phyloP scores from a whole-genome alignment of 2,329 filamentous ascomycete species.

The Beauveria sp. region DNA sequence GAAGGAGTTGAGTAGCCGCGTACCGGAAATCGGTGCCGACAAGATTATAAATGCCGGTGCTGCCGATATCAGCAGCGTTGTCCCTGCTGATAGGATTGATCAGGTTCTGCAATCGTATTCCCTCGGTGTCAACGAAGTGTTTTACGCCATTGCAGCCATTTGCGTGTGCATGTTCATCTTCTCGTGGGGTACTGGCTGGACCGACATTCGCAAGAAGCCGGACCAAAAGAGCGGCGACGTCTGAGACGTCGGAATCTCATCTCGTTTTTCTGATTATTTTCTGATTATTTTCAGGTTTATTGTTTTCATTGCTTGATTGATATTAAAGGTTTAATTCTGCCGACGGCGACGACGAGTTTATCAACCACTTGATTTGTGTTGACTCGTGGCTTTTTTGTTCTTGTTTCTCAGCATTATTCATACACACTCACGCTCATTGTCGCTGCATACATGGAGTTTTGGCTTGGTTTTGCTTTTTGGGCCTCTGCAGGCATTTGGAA shows the following conservation, averaged over 20 bases:
- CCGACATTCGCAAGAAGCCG: slow-evolving; percentile 34
- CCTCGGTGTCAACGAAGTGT: slow-evolving; percentile 23
- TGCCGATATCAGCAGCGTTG: slow-evolving; percentile 26
- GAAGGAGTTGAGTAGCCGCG: slow-evolving; percentile 21
- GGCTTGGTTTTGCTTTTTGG: background rate
- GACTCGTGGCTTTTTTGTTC: background rate
- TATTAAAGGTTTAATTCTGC: background rate
- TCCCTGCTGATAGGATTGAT: slow-evolving; percentile 22
- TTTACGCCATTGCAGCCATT: slow-evolving; percentile 25
- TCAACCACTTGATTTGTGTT: background rate
- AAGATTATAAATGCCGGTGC: slow-evolving; percentile 35
- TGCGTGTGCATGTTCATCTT: slow-evolving; percentile 24
- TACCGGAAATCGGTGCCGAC: slow-evolving; percentile 21
- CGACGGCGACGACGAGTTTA: too few relatives aligned
- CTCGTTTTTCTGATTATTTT: background rate
- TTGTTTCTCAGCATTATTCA: background rate
- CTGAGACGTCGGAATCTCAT: slow-evolving; percentile 3
- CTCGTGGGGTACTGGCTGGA: slow-evolving; percentile 38
- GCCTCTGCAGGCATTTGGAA: background rate
- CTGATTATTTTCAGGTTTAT: background rate
- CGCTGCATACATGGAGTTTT: slow-evolving; percentile 9
- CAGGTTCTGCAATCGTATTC: slow-evolving; percentile 34
- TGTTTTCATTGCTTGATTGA: background rate
- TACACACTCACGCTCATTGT: slow-evolving; percentile 6
- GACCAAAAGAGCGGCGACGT: slow-evolving; percentile 14